Conservation (phyloP, 2,329 filamentous ascomycete genomes). For the Ophiocordyceps camponoti-saundersi region DNA sequence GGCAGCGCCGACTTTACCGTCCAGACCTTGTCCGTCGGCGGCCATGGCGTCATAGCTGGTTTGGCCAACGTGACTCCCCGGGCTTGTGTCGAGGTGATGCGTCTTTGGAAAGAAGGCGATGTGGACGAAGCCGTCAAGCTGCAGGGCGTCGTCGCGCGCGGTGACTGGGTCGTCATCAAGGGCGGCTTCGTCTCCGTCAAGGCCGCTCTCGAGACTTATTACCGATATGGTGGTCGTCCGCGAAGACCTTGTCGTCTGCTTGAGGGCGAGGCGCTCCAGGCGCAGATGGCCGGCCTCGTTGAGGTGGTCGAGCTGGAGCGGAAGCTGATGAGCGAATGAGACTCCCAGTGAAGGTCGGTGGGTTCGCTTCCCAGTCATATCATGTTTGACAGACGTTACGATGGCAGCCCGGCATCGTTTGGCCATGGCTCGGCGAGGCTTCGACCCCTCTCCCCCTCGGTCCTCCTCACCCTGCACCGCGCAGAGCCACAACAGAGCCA, state of each 20-base stretch:
- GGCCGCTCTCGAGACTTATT: constrained; percentile 42
- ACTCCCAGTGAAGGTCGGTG: no score
- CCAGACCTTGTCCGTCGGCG: constrained; percentile 52
- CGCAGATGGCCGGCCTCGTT: constrained; percentile 8
- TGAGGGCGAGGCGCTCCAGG: constrained; percentile 7
- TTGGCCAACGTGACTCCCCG: constrained; percentile 54
- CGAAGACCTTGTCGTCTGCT: constrained; percentile 28
- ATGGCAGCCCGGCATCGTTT: no score
- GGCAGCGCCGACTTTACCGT: constrained; percentile 61
- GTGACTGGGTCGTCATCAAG: constrained; percentile 54
- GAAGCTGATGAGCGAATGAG: neutral
- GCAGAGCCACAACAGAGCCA: no score
- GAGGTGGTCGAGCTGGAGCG: constrained; percentile 8
- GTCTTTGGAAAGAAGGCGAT: constrained; percentile 43
- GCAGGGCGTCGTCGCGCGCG: constrained; percentile 46
- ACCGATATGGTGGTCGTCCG: constrained; percentile 45
- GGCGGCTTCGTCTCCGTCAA: constrained; percentile 55
- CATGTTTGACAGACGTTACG: no score
- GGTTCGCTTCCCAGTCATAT: no score
- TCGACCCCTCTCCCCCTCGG: no score
- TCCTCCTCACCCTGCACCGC: no score
- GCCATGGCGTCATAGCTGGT: constrained; percentile 55
- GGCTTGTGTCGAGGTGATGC: constrained; percentile 42
- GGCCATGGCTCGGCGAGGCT: no score
- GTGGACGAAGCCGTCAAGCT: constrained; percentile 40